Conservation (phyloP, 192 early-diverging fungal genomes). For the Endogone sp. region DNA sequence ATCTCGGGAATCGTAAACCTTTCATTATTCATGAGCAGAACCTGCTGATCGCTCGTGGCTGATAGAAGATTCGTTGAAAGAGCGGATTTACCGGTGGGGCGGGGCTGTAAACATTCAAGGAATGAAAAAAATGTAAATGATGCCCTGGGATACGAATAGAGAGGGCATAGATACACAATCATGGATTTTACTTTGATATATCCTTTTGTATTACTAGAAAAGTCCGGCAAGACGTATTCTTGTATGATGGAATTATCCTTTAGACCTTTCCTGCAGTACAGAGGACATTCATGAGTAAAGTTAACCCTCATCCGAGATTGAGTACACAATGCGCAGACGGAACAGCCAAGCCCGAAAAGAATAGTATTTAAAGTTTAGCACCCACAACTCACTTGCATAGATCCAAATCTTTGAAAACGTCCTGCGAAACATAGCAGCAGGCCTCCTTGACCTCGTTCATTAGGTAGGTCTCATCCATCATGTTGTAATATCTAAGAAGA, state of each 20-base stretch:
- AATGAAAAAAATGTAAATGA: too few species aligned
- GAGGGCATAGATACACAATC: too few species aligned
- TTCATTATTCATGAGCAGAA: conserved; percentile 68
- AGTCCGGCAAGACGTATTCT: conserved; percentile 70
- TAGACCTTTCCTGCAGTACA: conserved; percentile 29
- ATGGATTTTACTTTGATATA: conserved; percentile 37
- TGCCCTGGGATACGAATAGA: too few species aligned
- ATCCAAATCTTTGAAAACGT: conserved; percentile 63
- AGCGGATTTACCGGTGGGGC: not conserved
- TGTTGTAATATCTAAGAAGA: conserved; percentile 68
- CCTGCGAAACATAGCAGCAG: conserved; percentile 74
- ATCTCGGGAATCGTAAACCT: conserved; percentile 75
- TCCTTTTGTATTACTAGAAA: conserved; percentile 43
- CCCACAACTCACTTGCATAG: conserved; percentile 44
- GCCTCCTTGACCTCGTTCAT: conserved; percentile 81
- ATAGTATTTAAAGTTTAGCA: not conserved
- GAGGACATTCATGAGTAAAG: not conserved
- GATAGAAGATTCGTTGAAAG: not conserved
- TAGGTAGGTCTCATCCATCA: conserved; percentile 92
- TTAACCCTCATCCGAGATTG: not conserved
- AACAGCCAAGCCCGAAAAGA: too few species aligned
- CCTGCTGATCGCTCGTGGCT: conserved; percentile 40
- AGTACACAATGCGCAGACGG: too few species aligned
- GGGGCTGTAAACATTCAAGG: too few species aligned
- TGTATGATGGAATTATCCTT: conserved; percentile 20